Percentiles rank a stretch among this genome's conserved stretches.
Conservation (phyloP, 345 rosid species). For the Populus alba region DNA sequence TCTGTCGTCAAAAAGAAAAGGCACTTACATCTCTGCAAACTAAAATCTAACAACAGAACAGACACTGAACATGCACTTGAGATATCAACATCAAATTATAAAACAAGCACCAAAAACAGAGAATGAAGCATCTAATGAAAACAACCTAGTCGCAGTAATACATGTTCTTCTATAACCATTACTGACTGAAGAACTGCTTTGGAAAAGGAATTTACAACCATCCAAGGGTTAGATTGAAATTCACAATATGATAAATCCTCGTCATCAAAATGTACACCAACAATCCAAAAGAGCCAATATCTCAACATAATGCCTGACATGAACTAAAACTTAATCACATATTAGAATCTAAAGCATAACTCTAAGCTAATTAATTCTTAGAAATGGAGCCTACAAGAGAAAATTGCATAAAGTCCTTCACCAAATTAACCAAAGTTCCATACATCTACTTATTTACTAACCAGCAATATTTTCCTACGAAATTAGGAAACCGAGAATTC, state of each 20-base stretch:
- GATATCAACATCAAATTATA: background rate
- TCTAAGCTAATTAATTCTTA: too few species aligned
- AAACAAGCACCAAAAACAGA: background rate
- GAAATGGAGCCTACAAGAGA: too few species aligned
- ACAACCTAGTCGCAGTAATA: too few species aligned
- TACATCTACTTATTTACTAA: background rate
- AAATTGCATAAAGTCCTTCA: background rate
- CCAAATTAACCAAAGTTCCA: background rate
- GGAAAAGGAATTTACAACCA: background rate
- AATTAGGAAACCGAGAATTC: background rate
- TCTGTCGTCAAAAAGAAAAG: conserved; percentile 34
- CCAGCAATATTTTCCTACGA: background rate
- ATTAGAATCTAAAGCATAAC: too few species aligned
- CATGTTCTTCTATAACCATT: too few species aligned
- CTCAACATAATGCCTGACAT: background rate
- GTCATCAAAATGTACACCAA: background rate
- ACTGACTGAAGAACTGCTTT: background rate
- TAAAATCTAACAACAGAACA: background rate
- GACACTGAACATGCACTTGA: background rate
- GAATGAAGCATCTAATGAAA: background rate
- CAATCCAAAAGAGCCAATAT: background rate
- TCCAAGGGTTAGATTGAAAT: background rate
- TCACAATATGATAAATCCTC: background rate
- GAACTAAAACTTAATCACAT: background rate
- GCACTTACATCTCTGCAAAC: background rate